Base-by-base conservation (phyloP, 352 stramenopile species). In the Aphanomyces invadans region DNA sequence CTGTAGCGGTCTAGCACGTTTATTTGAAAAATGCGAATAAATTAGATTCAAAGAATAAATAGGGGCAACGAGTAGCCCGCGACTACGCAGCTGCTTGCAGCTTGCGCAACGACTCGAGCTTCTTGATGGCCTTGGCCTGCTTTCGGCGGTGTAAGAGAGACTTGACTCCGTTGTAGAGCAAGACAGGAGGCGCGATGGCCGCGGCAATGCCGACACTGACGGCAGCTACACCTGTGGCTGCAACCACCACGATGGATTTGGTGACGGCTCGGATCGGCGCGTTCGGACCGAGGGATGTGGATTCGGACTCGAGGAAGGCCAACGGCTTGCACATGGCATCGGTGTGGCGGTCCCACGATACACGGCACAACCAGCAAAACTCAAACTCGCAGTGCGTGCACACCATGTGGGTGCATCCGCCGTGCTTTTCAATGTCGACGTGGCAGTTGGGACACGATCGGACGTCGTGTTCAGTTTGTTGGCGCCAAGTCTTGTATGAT, bases 381-480 rank as follows among this genome's bases (percentile, higher is more conserved):
- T 91, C 82, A 45, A 87, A 72, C 68, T 90, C 84, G 65, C 84
- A 93, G 66, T 91, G 82, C 46, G 89, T 81, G 73, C 84, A 93
- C 65, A 85, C 85, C 84, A 93, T 93, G 75, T 93, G 84, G 36
- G 74, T 79, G 73, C 84, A 93, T 11, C 84, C 84, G n/a, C 84
- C 84, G 17, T 89, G 80, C 71, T 93, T 93, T 53, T 93, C 84
- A 69, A 93, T 93, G 62, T 78, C 75, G 26, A 73, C 68, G 55
- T 79, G 77, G 76, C 84, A 93, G 59, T 67, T 77, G 23, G 84
- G 84, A 49, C 84, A 93, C 26, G 70, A 72, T 33, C 81, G 82
- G 21, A 91, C 84, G 52, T 92, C 80, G 70, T 84, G 75, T 4
- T 67, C 60, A 10, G 60, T 55, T 2, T 67, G 72, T 70, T 85